Base-by-base conservation (phyloP, 306 rosid species). In the Pueraria montana region DNA sequence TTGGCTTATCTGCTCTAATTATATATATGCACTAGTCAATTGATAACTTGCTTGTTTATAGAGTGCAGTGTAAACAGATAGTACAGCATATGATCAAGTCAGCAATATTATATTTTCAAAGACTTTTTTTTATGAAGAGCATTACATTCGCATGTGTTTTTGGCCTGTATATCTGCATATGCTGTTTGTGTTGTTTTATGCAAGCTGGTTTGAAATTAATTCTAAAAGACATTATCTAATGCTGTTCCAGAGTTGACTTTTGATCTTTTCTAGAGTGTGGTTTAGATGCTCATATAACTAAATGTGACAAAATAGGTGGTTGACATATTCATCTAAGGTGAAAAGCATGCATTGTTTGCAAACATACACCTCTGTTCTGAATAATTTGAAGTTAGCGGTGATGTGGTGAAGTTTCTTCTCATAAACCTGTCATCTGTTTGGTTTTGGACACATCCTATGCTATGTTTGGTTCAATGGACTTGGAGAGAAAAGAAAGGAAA, bases 31-130 rank as follows among this genome's bases (percentile, higher is more conserved):
- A 61, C 4, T 62, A 26, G 38, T 62, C 12, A 24, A 64, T 43
- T 59, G 64, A n/a, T 16, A 59, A 14, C 18, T 48, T 65, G 42
- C 38, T 82, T 55, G 52, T 72, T 72, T 34, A 40, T 43, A 49
- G 26, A 46, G 23, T 63, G 43, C 70, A 30, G 52, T 21, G 46
- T 1, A 23, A 12, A 27, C 50, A 30, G n/a, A 78, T 4, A 46
- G 14, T 42, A 9, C 6, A 45, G 48, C 21, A 63, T 32, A 46
- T 49, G 6, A 48, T 65, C 3, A 24, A 32, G 50, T 32, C 8
- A 14, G 40, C 23, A 48, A 65, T 49, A 20, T 48, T 62, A 23
- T 26, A 23, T 27, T 2, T 30, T 2, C 34, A 30, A 30, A 30
- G 34, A 30, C 3, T 30, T 30, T 4, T 3, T 30, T 30, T 30